These are phyloP conservation scores for Aspergillus intermedius DNA, from an alignment of 2,329 filamentous ascomycete species.

Conservation along the genomic window DNA sequence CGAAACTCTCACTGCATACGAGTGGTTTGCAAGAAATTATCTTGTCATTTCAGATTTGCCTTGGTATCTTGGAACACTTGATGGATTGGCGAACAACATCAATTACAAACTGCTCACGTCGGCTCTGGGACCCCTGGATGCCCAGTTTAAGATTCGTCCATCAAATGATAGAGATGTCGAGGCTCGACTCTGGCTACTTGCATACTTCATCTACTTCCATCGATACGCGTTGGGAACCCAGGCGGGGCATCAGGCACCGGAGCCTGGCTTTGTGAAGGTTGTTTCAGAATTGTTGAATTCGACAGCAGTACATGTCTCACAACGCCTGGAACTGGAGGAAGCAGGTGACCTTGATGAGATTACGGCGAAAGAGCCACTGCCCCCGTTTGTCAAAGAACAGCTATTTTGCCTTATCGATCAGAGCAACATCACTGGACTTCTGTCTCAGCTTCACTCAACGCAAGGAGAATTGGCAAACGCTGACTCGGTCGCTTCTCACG, in stretches of 20 bases:
- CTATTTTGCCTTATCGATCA: constrained; percentile 67
- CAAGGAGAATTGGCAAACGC: constrained; percentile 16
- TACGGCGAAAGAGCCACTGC: constrained; percentile 28
- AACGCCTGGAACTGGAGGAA: constrained; percentile 41
- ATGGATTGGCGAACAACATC: constrained; percentile 40
- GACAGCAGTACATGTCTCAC: constrained; percentile 50
- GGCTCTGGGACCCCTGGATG: constrained; percentile 29
- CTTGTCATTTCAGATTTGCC: constrained; percentile 40
- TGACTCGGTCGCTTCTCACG: constrained; percentile 41
- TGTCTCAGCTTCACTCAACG: constrained; percentile 40
- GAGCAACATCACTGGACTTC: constrained; percentile 61
- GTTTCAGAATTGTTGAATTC: constrained; percentile 52
- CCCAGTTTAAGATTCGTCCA: constrained; percentile 16
- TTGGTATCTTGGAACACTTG: constrained; percentile 31
- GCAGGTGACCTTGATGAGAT: constrained; percentile 20
- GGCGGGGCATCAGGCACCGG: constrained; percentile 35
- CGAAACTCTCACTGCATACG: constrained; percentile 39
- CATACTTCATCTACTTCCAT: constrained; percentile 55
- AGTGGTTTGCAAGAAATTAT: constrained; percentile 41
- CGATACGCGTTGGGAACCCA: constrained; percentile 39
- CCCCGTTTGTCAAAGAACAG: constrained; percentile 57
- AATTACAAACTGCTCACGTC: constrained; percentile 46
- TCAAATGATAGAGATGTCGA: constrained; percentile 30
- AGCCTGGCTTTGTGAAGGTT: constrained; percentile 50
- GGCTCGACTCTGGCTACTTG: constrained; percentile 51